A percentile compares a stretch with the other conserved stretches of the same genome.
phyloP scores from a whole-genome alignment of 305 asterid genomes.

The Fraxinus velutina region DNA sequence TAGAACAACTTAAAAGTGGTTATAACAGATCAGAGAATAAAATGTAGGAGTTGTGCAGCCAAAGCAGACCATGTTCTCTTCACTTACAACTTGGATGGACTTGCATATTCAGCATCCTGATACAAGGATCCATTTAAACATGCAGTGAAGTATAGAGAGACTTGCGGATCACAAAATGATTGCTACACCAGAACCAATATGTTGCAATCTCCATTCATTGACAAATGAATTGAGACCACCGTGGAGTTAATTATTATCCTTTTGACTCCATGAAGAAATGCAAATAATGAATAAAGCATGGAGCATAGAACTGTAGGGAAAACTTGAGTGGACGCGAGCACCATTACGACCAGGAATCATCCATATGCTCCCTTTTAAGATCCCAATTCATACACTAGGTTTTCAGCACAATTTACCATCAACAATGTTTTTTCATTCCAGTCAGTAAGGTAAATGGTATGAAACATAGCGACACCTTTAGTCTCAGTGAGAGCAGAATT shows the following conservation, averaged over 20 bases:
- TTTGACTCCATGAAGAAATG: background rate
- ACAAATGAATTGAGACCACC: background rate
- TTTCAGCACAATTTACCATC: background rate
- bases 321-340: background rate
- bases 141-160: constrained; percentile 6
- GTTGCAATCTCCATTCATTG: background rate
- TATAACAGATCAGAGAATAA: background rate
- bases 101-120: background rate
- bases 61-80: constrained; percentile 1
- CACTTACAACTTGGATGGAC: background rate
- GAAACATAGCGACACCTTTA: background rate
- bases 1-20: constrained; percentile 10
- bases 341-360: constrained; percentile 2
- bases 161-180: background rate
- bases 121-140: constrained; percentile 2
- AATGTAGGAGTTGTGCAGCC: constrained; percentile 11
- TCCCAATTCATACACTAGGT: background rate
- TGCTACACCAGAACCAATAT: constrained; percentile 13
- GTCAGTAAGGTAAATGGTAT: background rate
- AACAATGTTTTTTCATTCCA: background rate
- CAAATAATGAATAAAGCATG: background rate
- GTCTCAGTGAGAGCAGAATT: background rate
- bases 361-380: background rate
- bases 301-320: background rate
- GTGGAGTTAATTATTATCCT: background rate